Percentiles rank a stretch among this genome's conserved stretches.
Conservation (phyloP, 208 protist species). For the Naegleria lovaniensis region DNA sequence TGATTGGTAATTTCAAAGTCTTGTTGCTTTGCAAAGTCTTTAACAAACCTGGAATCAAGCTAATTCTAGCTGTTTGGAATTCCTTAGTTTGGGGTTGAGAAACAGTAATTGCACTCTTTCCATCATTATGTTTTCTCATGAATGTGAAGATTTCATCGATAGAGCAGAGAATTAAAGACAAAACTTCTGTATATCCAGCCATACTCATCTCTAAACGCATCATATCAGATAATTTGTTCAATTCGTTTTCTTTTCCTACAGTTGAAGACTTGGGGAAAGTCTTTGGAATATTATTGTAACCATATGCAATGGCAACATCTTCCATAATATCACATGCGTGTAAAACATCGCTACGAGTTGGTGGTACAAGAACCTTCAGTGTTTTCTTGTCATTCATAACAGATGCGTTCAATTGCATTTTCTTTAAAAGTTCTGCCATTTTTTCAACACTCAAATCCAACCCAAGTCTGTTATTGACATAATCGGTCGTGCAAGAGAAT, state of each 20-base stretch:
- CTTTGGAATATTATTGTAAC: slow-evolving; percentile 85
- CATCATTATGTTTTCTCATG: slow-evolving; percentile 66
- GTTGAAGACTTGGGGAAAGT: slow-evolving; percentile 66
- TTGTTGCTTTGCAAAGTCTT: slow-evolving; percentile 86
- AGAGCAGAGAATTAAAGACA: slow-evolving; percentile 85
- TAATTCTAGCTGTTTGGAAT: slow-evolving; percentile 86
- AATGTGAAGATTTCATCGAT: slow-evolving; percentile 76
- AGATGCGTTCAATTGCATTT: slow-evolving; percentile 78
- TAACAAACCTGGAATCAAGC: slow-evolving; percentile 87
- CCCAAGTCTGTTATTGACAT: slow-evolving; percentile 78
- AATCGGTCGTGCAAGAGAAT: slow-evolving; percentile 52
- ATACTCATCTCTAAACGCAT: slow-evolving; percentile 81
- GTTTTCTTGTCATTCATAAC: slow-evolving; percentile 38
- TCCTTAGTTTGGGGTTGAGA: slow-evolving; percentile 83
- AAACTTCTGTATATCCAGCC: slow-evolving; percentile 88
- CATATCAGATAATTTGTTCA: slow-evolving; percentile 83
- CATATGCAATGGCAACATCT: slow-evolving; percentile 95
- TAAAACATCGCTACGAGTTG: slow-evolving; percentile 87
- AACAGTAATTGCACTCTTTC: slow-evolving; percentile 63
- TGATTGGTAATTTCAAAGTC: slow-evolving; percentile 76
- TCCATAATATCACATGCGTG: slow-evolving; percentile 93
- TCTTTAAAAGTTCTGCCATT: slow-evolving; percentile 65
- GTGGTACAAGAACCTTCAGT: slow-evolving; percentile 74
- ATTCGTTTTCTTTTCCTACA: slow-evolving; percentile 73
- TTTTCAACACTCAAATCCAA: slow-evolving; percentile 67